These are phyloP conservation scores for Lablab purpureus DNA, from an alignment of 306 rosid genomes.

Conservation along the genomic window DNA sequence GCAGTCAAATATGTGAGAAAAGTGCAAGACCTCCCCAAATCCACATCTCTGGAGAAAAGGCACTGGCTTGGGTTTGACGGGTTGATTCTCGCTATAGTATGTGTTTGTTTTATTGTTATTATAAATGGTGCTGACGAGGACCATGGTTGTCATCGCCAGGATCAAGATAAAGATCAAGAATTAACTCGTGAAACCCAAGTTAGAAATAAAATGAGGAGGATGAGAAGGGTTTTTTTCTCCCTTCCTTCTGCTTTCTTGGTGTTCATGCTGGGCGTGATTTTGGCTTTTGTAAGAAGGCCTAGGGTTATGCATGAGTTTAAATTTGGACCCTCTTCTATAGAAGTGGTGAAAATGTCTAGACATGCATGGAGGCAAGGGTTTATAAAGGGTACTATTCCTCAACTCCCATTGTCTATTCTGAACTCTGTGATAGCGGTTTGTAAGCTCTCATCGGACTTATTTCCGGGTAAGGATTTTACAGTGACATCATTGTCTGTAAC, in stretches of 20 bases:
- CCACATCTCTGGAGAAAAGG: constrained; percentile 53
- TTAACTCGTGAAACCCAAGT: not conserved
- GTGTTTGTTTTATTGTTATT: constrained; percentile 63
- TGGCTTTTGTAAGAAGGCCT: constrained; percentile 68
- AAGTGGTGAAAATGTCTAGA: constrained; percentile 57
- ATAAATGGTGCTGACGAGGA: constrained; percentile 72
- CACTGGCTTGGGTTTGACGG: constrained; percentile 81
- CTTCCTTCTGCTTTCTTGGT: constrained; percentile 79
- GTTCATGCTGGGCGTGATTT: constrained; percentile 62
- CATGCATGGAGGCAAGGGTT: constrained; percentile 81
- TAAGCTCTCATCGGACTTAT: constrained; percentile 69
- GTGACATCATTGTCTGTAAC: constrained; percentile 77
- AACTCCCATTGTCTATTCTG: constrained; percentile 73
- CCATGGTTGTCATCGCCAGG: not conserved
- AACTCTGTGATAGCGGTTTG: constrained; percentile 80
- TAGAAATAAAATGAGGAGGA: not conserved
- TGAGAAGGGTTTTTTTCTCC: constrained; percentile 51
- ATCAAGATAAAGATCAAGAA: not conserved
- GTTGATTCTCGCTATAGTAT: constrained; percentile 60
- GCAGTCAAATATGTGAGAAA: constrained; percentile 69
- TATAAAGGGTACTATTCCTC: constrained; percentile 78
- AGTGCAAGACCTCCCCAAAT: constrained; percentile 60
- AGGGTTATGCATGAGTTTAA: constrained; percentile 56
- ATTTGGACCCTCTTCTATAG: constrained; percentile 73
- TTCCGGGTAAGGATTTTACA: constrained; percentile 68